Conservation (phyloP, 176 grass and related monocot species). For the Triticum aestivum region DNA sequence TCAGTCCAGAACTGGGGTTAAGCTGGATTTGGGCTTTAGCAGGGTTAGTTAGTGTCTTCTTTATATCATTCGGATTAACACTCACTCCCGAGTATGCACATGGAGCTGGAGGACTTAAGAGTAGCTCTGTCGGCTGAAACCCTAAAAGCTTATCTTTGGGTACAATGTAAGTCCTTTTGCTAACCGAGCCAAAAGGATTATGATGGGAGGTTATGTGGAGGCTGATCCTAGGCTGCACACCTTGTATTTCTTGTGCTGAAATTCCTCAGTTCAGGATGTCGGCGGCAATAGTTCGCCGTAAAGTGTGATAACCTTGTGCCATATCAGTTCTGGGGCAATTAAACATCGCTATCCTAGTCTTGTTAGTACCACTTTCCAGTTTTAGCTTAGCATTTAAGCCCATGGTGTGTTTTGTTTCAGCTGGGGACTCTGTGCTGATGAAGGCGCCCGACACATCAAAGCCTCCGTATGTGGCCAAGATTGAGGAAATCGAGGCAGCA, state of each 20-base stretch:
- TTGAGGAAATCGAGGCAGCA: conserved; percentile 72
- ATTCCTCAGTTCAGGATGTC: not conserved
- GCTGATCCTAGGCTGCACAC: not conserved
- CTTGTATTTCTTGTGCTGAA: not conserved
- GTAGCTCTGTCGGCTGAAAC: not conserved
- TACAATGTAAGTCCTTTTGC: not conserved
- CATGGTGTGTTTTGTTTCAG: conserved; percentile 40
- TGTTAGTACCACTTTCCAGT: not conserved
- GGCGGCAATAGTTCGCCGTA: not conserved
- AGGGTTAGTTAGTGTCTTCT: not conserved
- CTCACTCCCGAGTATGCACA: not conserved
- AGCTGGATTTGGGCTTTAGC: not conserved
- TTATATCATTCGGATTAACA: not conserved
- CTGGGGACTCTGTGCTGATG: conserved; percentile 75
- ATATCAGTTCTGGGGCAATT: not conserved
- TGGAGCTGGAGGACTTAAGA: not conserved
- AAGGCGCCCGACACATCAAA: conserved; percentile 53
- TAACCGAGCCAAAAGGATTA: conserved; percentile 2
- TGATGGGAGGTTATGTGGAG: not conserved
- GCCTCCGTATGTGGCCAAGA: conserved; percentile 67
- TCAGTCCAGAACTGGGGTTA: not conserved
- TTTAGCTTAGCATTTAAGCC: conserved; percentile 4
- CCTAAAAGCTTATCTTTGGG: not conserved
- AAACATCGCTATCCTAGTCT: not conserved
- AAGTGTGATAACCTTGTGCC: not conserved